Evolutionary conservation across 2,329 filamentous ascomycete species (phyloP), one percentile per base, ranked within the genome.

Genomic region (Penicillium sp.): DNA sequence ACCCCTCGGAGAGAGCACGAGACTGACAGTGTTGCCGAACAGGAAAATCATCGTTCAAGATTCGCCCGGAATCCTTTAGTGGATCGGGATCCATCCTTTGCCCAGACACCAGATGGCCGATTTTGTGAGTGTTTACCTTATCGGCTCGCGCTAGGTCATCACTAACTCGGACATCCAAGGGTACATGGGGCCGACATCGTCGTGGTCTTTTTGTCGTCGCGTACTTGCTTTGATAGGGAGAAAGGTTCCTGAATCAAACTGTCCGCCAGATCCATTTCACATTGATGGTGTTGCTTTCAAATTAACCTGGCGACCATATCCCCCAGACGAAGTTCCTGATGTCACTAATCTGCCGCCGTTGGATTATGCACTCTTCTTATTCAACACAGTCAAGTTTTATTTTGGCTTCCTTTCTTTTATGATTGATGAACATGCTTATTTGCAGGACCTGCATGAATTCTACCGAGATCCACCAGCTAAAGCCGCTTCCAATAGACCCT

Each of bases 301-400:
- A 37, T 55, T 73, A 19, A 62, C 62, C 30, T 73, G 69, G 70
- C 62, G 59, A 10, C 65, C 67, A 1, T 47, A 68, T 4, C 58
- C 63, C 4, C 40, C 54, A 10, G 61, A 68, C 22, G 62, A 65
- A 63, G 58, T 50, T 36, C 67, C 69, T 11, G 72, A 73, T 48
- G 64, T 66, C 8, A 66, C 71, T 14, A 67, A 73, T n/a, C 67
- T 84, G 16, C 82, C 82, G 0, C 80, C 77, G 1, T 70, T 79
- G 0, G 81, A 84, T 61, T 77, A 80, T 60, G 78, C 79, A 5
- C 68, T 80, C 4, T 83, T 80, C 52, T 66, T 84, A 4, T 79
- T 83, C 68, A 83, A 82, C 56, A 77, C 80, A 0, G 80, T 83
- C 55, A 83, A 83, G 52, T 84, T 83, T 41, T 80, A 83, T 56